Base-by-base conservation (phyloP, 345 rosid species). In the Bruguiera parviflora region DNA sequence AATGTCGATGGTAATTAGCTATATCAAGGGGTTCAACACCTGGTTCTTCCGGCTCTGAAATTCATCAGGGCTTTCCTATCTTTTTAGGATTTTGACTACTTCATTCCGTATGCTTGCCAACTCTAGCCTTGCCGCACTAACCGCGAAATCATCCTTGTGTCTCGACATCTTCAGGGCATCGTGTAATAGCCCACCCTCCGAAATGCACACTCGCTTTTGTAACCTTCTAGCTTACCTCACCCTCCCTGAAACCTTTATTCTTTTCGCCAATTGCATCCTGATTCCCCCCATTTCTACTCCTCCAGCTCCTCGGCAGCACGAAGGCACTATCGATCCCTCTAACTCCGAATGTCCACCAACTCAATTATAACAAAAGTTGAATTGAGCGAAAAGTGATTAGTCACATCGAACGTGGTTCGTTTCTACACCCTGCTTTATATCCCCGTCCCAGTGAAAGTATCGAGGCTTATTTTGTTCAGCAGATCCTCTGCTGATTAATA, bases 21-120 rank as follows among this genome's bases (percentile, higher is more conserved):
- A 92, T 81, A 57, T 92, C 98, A 39, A 88, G 71, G 25, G 98
- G 96, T 72, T 92, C 98, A 16, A 83, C 78, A 21, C 88, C 76
- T 4, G 83, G n/a, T n/a, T n/a, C n/a, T n/a, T n/a, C n/a, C n/a
- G n/a, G n/a, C n/a, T n/a, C n/a, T n/a, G n/a, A n/a, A n/a, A n/a
- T n/a, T n/a, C n/a, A n/a, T n/a, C n/a, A n/a, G n/a, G n/a, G n/a
- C n/a, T n/a, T n/a, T n/a, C n/a, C n/a, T n/a, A n/a, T n/a, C n/a
- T n/a, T n/a, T n/a, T n/a, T n/a, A n/a, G n/a, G n/a, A n/a, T n/a
- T n/a, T n/a, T n/a, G n/a, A n/a, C n/a, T n/a, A n/a, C 80, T 76
- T 87, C 96, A 69, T 90, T 92, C 76, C 77, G 75, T 28, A 85
- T 69, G 20, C 91, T 92, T n/a, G 88, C 89, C 65, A 92, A 77